phyloP scores from a whole-genome alignment of 2,329 filamentous ascomycete species.

The Fusarium sacchari region DNA sequence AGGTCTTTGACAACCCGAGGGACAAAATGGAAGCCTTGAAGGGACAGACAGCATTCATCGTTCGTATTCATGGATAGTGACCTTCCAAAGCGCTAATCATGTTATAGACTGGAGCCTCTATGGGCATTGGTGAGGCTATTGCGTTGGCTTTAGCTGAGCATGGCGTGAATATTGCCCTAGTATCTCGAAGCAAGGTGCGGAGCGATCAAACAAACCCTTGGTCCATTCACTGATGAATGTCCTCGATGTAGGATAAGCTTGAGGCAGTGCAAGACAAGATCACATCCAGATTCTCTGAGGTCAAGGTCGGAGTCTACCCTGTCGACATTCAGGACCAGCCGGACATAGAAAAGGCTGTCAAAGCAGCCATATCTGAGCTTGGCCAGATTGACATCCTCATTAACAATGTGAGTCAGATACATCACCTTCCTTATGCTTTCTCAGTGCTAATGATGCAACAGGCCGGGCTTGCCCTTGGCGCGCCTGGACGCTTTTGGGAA shows the following conservation, averaged over 20 bases:
- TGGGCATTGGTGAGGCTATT: conserved; percentile 17
- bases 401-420: too few relatives aligned
- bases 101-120: conserved; percentile 4
- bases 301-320: neutral
- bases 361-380: neutral
- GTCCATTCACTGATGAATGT: neutral
- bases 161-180: neutral
- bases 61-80: accelerated
- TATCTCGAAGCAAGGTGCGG: neutral
- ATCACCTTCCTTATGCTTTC: too few relatives aligned
- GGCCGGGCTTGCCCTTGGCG: conserved; percentile 22
- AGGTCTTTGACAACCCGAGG: too few relatives aligned
- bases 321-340: neutral
- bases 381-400: conserved; percentile 22
- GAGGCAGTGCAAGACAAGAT: neutral
- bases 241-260: neutral
- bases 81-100: accelerated
- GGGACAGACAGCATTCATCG: neutral
- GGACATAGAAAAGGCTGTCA: neutral
- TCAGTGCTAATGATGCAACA: neutral
- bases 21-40: neutral
- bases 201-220: accelerated
- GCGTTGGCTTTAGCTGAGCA: neutral
- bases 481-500: conserved; percentile 12
- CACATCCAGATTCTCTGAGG: neutral